A percentile compares a stretch with the other conserved stretches of the same genome.
phyloP scores from a whole-genome alignment of 768 basidiomycete species.

The Phaffia tasmanica region DNA sequence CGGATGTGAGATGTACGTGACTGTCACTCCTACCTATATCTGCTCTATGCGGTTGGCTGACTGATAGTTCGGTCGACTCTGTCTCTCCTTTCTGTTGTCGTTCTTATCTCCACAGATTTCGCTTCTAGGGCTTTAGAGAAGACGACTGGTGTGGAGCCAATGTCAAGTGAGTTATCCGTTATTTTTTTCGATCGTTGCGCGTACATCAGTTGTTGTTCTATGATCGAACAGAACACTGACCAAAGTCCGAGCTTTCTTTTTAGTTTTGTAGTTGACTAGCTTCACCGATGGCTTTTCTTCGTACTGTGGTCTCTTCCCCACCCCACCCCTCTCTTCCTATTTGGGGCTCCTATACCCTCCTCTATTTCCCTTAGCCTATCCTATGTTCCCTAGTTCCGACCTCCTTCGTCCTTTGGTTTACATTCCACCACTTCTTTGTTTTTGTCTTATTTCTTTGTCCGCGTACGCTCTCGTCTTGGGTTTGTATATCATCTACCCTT shows the following conservation, averaged over 20 bases:
- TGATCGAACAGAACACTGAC: background rate
- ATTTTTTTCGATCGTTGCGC: background rate
- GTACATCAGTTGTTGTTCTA: background rate
- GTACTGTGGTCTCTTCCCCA: no score
- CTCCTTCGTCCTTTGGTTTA: background rate
- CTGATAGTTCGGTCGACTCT: background rate
- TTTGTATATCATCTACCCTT: background rate
- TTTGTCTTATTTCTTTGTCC: background rate
- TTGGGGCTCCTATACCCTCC: background rate
- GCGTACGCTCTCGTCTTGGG: slow-evolving; percentile 3
- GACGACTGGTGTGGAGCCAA: slow-evolving; percentile 27
- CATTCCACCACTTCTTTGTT: background rate
- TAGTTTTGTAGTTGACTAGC: slow-evolving; percentile 18
- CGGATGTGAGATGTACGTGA: slow-evolving; percentile 66
- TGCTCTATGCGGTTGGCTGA: background rate
- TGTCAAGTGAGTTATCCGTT: background rate
- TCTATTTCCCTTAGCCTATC: background rate
- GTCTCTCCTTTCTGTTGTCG: background rate
- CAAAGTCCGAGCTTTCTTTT: background rate
- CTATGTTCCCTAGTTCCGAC: background rate
- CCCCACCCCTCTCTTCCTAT: background rate
- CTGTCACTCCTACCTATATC: background rate
- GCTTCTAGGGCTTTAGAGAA: slow-evolving; percentile 67
- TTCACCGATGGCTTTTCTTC: background rate
- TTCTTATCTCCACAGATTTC: slow-evolving; percentile 44